Evolutionary conservation across 1,284 basidiomycete species (phyloP), one percentile per base, ranked within the genome.

Genomic region (Athelia sp.): DNA sequence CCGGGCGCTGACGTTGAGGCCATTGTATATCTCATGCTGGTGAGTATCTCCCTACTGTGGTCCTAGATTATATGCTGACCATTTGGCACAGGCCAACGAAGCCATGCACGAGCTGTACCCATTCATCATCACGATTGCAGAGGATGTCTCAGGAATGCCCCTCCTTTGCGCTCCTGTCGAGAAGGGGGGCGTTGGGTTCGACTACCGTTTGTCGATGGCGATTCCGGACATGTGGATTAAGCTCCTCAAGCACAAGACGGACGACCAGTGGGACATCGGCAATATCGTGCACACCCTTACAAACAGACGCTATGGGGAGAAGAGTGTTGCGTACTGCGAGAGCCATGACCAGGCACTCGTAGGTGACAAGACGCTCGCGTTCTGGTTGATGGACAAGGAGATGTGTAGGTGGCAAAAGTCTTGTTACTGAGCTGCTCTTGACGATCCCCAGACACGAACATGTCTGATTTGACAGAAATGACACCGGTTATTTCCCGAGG

Each of bases 151-250:
- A 11, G 96, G 96, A 19, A 99, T 99, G 96, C 96, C 96, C 1
- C 84, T 97, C 1, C 82, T 99, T 18, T 90, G 96, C 60, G 75
- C 84, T 15, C 84, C 93, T 0, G 84, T 89, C 22, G 61, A 72
- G 18, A 80, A 88, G 56, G 96, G 96, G 43, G 96, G 96, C 21
- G 75, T 99, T 46, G 96, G 96, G 1, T 99, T 99, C 67, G 96
- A 99, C 70, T 99, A 98, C 68, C 87, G 96, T 18, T 74, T 99
- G 43, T 93, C 93, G 21, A 99, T 99, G 96, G 96, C 96, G 9
- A 82, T 99, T 46, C 96, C 96, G 3, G 96, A 99, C 68, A 98
- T 98, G 94, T 99, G 94, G 93, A 99, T 99, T 78, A 98, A 99
- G 70, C 76, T 98, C 21, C 80, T 98, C 58, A 99, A 99, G 68